These are phyloP conservation scores for Plenodomus biglobosus DNA, from an alignment of 2,329 filamentous ascomycete genomes.

Conservation along the genomic window DNA sequence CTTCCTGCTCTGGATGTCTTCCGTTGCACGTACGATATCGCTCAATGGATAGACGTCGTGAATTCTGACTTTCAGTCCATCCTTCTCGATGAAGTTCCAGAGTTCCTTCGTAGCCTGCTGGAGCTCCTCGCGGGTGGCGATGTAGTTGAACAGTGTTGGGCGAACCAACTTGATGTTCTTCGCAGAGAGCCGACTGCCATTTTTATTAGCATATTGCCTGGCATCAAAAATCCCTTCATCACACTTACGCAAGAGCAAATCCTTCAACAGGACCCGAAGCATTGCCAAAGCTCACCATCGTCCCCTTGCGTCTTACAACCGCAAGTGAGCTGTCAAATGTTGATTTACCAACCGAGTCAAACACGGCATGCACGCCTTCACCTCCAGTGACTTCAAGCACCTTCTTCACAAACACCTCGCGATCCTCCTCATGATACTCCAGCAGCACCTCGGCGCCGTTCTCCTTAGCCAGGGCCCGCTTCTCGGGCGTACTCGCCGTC, in stretches of 20 bases:
- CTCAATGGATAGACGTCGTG: constrained; percentile 76
- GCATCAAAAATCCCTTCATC: too few relatives aligned
- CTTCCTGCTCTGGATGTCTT: constrained; percentile 75
- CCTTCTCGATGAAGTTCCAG: constrained; percentile 68
- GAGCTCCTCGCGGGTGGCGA: constrained; percentile 61
- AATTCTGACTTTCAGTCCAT: constrained; percentile 70
- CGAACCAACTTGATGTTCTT: constrained; percentile 79
- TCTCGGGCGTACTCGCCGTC: constrained; percentile 72
- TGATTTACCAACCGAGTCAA: constrained; percentile 81
- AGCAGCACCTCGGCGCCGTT: constrained; percentile 73
- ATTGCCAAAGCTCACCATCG: constrained; percentile 78
- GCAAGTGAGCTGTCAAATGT: constrained; percentile 81
- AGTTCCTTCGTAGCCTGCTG: constrained; percentile 71
- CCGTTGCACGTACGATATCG: constrained; percentile 71
- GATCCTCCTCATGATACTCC: constrained; percentile 64
- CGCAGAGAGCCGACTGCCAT: constrained; percentile 55
- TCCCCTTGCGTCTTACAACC: constrained; percentile 74
- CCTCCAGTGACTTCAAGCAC: constrained; percentile 71
- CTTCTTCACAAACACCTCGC: constrained; percentile 45
- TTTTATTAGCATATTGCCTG: constrained; percentile 1
- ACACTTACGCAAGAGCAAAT: constrained; percentile 59
- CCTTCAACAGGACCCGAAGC: constrained; percentile 78
- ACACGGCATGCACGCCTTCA: constrained; percentile 73
- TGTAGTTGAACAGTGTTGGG: constrained; percentile 72
- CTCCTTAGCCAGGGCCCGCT: constrained; percentile 67